Percentiles rank a stretch among this genome's conserved stretches.
Conservation (phyloP, 164 flowering plant genomes). For the Umbilicus rupestris region DNA sequence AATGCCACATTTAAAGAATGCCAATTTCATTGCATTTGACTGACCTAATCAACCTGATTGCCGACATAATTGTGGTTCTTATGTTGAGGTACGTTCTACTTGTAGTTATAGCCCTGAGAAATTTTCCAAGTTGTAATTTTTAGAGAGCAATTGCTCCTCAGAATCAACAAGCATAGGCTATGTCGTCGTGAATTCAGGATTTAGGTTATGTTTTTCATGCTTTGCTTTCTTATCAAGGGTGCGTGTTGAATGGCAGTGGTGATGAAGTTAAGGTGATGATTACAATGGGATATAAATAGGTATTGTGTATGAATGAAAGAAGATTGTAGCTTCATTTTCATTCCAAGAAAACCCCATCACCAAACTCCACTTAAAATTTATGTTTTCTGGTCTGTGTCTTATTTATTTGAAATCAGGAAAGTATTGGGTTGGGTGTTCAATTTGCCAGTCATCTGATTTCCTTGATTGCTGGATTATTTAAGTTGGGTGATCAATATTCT, state of each 20-base stretch:
- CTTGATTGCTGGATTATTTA: not conserved
- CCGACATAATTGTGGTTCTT: not conserved
- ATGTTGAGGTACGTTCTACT: not conserved
- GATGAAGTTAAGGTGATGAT: conserved; percentile 1
- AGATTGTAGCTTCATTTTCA: not conserved
- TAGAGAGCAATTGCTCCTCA: not conserved
- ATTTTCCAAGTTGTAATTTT: too few species aligned
- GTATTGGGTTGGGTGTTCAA: not conserved
- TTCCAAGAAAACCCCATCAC: conserved; percentile 1
- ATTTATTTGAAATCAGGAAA: not conserved
- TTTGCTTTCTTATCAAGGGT: not conserved
- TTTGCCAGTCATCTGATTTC: not conserved
- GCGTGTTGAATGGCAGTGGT: not conserved
- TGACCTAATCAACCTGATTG: not conserved
- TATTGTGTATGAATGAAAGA: not conserved
- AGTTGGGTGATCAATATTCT: not conserved
- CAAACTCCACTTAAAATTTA: conserved; percentile 4
- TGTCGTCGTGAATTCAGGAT: not conserved
- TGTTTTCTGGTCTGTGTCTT: not conserved
- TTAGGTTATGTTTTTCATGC: not conserved
- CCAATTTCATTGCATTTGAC: not conserved
- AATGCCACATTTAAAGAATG: not conserved
- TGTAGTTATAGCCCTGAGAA: too few species aligned
- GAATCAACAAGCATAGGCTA: not conserved
- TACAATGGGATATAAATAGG: not conserved